phyloP scores from a whole-genome alignment of 768 basidiomycete species.

The Amanita rubescens region DNA sequence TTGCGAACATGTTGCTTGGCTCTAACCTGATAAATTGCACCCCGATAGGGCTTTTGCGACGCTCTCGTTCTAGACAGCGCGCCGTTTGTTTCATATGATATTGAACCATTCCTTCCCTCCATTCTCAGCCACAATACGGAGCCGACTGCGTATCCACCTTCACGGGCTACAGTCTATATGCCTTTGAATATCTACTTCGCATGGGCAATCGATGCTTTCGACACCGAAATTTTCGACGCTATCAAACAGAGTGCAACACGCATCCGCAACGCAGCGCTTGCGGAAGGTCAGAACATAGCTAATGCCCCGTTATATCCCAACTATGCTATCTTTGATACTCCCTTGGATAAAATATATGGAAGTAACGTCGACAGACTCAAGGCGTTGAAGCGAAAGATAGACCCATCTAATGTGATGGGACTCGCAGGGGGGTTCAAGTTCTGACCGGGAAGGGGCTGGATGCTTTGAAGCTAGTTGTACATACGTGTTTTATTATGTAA shows the following conservation, averaged over 20 bases:
- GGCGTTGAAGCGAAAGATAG: neutral
- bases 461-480: too few species aligned
- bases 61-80: neutral
- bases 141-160: slow-evolving; percentile 39
- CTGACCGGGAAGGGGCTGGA: neutral
- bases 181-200: slow-evolving; percentile 22
- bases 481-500: too few species aligned
- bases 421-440: neutral
- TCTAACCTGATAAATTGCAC: neutral
- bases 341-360: slow-evolving; percentile 36
- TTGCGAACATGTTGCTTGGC: slow-evolving; percentile 12
- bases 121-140: slow-evolving; percentile 29
- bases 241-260: slow-evolving; percentile 26
- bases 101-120: slow-evolving; percentile 37
- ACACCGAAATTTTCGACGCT: slow-evolving; percentile 25
- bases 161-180: slow-evolving; percentile 15
- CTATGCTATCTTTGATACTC: slow-evolving; percentile 39
- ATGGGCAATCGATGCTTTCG: slow-evolving; percentile 15
- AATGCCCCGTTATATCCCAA: slow-evolving; percentile 22
- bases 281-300: slow-evolving; percentile 31
- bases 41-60: neutral
- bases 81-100: slow-evolving; percentile 27
- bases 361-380: neutral
- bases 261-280: slow-evolving; percentile 26
- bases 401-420: neutral